Base-by-base conservation (phyloP, 202 grass and related monocot species). In the Panicum hallii region DNA sequence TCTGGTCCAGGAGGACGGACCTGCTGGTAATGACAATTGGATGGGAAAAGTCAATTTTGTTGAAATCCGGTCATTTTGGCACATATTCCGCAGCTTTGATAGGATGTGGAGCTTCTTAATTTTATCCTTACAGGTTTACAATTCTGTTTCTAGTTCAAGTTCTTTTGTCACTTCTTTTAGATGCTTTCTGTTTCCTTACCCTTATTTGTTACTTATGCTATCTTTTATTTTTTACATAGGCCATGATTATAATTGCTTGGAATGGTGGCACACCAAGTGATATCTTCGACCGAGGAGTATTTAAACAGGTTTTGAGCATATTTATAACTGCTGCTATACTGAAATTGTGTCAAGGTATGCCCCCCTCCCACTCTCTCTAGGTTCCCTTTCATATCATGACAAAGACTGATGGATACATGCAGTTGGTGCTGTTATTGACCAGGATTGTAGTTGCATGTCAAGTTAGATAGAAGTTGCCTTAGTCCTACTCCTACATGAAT, bases 31-130 rank as follows among this genome's bases (percentile, higher is more conserved):
- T 85, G 86, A 80, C 79, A 83, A 85, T 34, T 90, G 94, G 94
- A 97, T 92, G 78, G 94, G 94, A 77, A 97, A 97, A 87, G 89
- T 97, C 49, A 97, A 94, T 82, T 94, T 97, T 87, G 94, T 97
- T 46, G 94, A 97, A 75, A 87, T 97, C 87, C 82, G 94, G 6
- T 97, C 94, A 47, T 97, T 97, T 80, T 97, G 94, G 94, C 91
- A 97, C 81, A 92, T 97, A 63, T 97, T 97, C 62, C 87, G 94
- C 79, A 97, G 94, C 78, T 97, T 97, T 90, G 88, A 94, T 79
- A 90, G 94, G 83, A 97, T 97, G 94, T 97, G 94, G 94, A 89
- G 77, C 86, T 94, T 97, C 77, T 90, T 97, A 88, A 92, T 97
- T 88, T 84, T 97, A 81, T 90, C 89, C 65, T 81, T 97, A 85